These are phyloP conservation scores for Croton laevigatus DNA, from an alignment of 441 rosid genomes.

Conservation along the genomic window DNA sequence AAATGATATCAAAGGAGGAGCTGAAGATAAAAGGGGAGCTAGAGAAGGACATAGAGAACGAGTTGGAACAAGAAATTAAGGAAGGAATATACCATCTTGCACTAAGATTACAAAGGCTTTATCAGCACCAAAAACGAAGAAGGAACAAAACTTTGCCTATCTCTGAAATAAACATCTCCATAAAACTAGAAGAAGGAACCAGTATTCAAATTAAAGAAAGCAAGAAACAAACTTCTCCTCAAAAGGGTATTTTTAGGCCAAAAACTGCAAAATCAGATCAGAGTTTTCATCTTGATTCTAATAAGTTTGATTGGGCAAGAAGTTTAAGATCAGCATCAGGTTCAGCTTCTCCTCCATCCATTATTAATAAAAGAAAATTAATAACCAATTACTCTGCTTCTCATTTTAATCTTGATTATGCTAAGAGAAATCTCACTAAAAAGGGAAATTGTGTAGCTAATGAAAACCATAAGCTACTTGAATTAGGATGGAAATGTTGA, in stretches of 20 bases:
- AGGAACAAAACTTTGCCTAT: constrained; percentile 39
- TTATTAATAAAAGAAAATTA: constrained; percentile 19
- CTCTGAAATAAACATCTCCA: constrained; percentile 55
- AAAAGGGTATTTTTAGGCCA: constrained; percentile 7
- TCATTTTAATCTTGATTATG: constrained; percentile 8
- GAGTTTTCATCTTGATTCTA: constrained; percentile 6
- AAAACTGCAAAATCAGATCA: constrained; percentile 15
- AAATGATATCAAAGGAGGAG: constrained; percentile 45
- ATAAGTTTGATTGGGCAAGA: constrained; percentile 53
- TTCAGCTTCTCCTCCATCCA: neutral
- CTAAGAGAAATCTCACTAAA: constrained; percentile 11
- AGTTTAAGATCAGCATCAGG: constrained; percentile 46
- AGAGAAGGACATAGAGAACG: constrained; percentile 59
- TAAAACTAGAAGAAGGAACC: constrained; percentile 64
- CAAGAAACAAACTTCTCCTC: too few relatives aligned
- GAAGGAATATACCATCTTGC: constrained; percentile 68
- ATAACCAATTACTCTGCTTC: neutral
- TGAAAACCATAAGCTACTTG: constrained; percentile 22
- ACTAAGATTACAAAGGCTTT: constrained; percentile 59
- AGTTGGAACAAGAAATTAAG: constrained; percentile 75
- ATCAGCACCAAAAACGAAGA: constrained; percentile 45
- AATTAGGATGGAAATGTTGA: constrained; percentile 49
- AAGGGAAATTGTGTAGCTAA: constrained; percentile 1
- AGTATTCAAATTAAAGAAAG: constrained; percentile 62
- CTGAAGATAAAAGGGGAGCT: constrained; percentile 58